A percentile compares a stretch with the other conserved stretches of the same genome.
phyloP scores from a whole-genome alignment of 2,329 filamentous ascomycete genomes.

The Orbilia blumenaviensis region DNA sequence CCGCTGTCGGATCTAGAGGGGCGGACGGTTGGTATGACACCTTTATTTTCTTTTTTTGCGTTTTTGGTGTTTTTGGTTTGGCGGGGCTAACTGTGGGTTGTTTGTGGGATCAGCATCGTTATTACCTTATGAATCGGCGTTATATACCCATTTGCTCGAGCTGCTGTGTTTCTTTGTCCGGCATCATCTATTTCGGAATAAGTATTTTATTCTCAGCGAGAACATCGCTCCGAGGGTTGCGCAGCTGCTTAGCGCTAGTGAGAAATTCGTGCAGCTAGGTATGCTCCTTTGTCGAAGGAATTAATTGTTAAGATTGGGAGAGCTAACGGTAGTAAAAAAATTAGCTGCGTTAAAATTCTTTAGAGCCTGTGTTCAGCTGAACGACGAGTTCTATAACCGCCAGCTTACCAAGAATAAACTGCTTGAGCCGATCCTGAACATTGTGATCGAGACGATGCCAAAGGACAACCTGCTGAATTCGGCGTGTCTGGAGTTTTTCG shows the following conservation, averaged over 20 bases:
- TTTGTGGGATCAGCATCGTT: slow-evolving; percentile 68
- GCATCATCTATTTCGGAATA: slow-evolving; percentile 84
- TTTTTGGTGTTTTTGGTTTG: too few relatives aligned
- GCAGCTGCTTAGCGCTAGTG: slow-evolving; percentile 80
- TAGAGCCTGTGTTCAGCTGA: slow-evolving; percentile 81
- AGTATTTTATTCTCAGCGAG: slow-evolving; percentile 84
- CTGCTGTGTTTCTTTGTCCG: slow-evolving; percentile 93
- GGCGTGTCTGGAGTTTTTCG: slow-evolving; percentile 91
- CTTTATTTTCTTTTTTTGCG: not conserved
- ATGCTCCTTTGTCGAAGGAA: slow-evolving; percentile 60
- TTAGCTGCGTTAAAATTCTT: slow-evolving; percentile 93
- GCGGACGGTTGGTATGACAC: slow-evolving; percentile 66
- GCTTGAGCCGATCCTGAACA: slow-evolving; percentile 83
- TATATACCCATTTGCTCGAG: slow-evolving; percentile 90
- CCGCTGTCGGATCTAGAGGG: slow-evolving; percentile 83
- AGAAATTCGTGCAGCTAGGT: slow-evolving; percentile 94
- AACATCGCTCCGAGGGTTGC: slow-evolving; percentile 80
- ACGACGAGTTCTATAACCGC: slow-evolving; percentile 90
- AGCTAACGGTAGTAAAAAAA: slow-evolving; percentile 22
- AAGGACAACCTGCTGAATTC: slow-evolving; percentile 94
- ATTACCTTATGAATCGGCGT: slow-evolving; percentile 82
- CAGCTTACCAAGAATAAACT: slow-evolving; percentile 83
- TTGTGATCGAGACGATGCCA: slow-evolving; percentile 84
- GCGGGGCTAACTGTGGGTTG: slow-evolving; percentile 37
- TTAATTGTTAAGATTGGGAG: not conserved